These are phyloP conservation scores for Colletotrichum neosansevieriae DNA, from an alignment of 2,329 filamentous ascomycete species.

Conservation along the genomic window DNA sequence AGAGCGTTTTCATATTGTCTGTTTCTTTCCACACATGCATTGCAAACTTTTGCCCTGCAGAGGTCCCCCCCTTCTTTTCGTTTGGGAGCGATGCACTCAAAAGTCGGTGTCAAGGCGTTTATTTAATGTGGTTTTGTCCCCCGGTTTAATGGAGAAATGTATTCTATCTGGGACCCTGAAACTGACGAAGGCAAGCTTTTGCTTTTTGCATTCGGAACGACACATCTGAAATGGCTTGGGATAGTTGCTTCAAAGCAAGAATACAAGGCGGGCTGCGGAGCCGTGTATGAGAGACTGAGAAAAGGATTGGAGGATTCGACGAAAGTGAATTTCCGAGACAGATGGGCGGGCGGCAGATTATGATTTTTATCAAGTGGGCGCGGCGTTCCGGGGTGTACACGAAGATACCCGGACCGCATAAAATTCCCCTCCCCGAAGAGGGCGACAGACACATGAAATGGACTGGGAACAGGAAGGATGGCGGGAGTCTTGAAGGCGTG, in stretches of 20 bases:
- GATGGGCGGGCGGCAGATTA: neutral
- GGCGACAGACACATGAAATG: neutral
- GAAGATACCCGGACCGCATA: constrained; percentile 25
- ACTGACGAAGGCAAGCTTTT: neutral
- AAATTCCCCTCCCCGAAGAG: neutral
- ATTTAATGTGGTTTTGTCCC: neutral
- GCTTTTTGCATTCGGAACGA: constrained; percentile 4
- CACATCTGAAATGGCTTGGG: neutral
- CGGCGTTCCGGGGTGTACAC: constrained; percentile 38
- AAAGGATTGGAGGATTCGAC: neutral
- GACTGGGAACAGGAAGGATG: neutral
- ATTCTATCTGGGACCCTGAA: neutral
- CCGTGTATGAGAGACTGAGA: neutral
- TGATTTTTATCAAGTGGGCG: constrained; percentile 15
- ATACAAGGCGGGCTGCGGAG: neutral
- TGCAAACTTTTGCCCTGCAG: constrained; percentile 9
- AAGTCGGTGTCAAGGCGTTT: constrained; percentile 36
- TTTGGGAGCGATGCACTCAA: constrained; percentile 33
- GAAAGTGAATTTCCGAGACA: neutral
- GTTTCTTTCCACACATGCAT: constrained; percentile 13
- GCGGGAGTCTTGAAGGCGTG: neutral
- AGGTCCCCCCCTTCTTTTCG: constrained; percentile 25
- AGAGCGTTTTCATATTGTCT: neutral
- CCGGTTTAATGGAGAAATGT: neutral
- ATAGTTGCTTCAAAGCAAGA: constrained; percentile 3